Evolutionary conservation across 23 red algal species (phyloP), one percentile per base, ranked within the genome.

Genomic region (Gracilaria vermiculophylla): DNA sequence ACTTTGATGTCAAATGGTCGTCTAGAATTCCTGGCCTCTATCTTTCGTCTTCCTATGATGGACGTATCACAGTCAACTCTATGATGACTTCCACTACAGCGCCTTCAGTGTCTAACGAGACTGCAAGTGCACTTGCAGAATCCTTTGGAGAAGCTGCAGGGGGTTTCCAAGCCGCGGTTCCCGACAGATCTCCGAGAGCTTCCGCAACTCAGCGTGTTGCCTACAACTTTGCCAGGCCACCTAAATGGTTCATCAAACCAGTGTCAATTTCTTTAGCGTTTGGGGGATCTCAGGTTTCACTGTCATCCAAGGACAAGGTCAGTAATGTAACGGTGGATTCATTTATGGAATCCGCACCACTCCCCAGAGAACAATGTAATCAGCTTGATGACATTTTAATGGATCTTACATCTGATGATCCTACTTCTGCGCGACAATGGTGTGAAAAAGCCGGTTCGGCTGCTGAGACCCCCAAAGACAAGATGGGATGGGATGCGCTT

Each of bases 1-100:
- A 92, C 58, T 98, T 98, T 78, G 92, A 91, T 44, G 80, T 94
- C 27, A 89, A 92, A 65, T 98, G 90, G 90, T 90, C 82, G 6
- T 76, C 91, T 17, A 35, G 77, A 24, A 77, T 91, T 36, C 91
- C 96, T 2, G 96, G 96, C 15, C 41, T 94, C 14, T 87, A 92
- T 77, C 80, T 82, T 27, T 64, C 87, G 12, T 85, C 83, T 37
- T 69, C 71, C 23, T 65, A 79, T 32, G 91, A 91, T 40, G 91
- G 92, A 12, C 67, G 78, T 13, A 64, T 98, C 47, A 58, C 91
- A 5, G 71, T 98, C 17, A 90, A 84, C 40, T 92, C 92, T 36
- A 27, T 97, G 61, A 65, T 94, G 51, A 85, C 83, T 2, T 55
- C 92, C 4, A 66, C 82, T 35, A 82, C 69, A 12, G 92, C 52